A percentile compares a stretch with the other conserved stretches of the same genome.
These are phyloP conservation scores for Pseudogymnoascus sp. DNA, from an alignment of 2,329 filamentous ascomycete species.

Conservation along the genomic window DNA sequence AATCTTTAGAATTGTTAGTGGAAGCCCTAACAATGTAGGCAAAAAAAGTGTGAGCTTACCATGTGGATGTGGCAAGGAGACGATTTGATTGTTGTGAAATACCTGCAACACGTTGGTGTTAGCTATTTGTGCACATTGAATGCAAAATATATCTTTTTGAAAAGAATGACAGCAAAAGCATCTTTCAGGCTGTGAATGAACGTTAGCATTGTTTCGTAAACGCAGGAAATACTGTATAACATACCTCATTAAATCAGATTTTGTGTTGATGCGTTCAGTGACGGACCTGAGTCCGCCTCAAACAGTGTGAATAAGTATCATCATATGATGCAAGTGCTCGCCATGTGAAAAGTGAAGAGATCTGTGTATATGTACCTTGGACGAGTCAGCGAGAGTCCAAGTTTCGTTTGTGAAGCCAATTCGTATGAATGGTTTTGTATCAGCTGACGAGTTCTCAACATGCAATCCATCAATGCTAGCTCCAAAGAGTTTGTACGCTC, in stretches of 20 bases:
- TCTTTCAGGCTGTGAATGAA: slow-evolving; percentile 24
- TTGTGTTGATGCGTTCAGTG: slow-evolving; percentile 30
- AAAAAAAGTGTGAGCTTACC: slow-evolving; percentile 12
- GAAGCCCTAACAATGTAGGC: neutral
- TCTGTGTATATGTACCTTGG: slow-evolving; percentile 10
- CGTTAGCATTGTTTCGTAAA: slow-evolving; percentile 13
- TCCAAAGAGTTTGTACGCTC: slow-evolving; percentile 33
- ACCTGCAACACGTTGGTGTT: slow-evolving; percentile 18
- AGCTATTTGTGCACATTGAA: slow-evolving; percentile 14
- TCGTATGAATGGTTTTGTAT: slow-evolving; percentile 22
- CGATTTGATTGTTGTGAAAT: neutral
- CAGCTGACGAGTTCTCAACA: slow-evolving; percentile 39
- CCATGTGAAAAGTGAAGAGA: slow-evolving; percentile 12
- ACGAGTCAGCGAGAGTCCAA: slow-evolving; percentile 8
- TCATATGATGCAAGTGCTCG: slow-evolving; percentile 28
- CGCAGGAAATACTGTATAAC: slow-evolving; percentile 10
- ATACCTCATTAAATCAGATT: slow-evolving; percentile 40
- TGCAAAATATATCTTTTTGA: slow-evolving; percentile 9
- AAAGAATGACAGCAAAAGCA: slow-evolving; percentile 23
- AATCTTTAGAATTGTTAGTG: neutral
- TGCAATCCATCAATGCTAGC: slow-evolving; percentile 28
- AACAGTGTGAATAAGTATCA: slow-evolving; percentile 37
- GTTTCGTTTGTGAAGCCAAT: slow-evolving; percentile 3
- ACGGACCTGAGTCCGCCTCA: slow-evolving; percentile 28
- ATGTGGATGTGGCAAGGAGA: neutral